Base-by-base conservation (phyloP, 2,329 filamentous ascomycete genomes). In the Byssothecium circinans region DNA sequence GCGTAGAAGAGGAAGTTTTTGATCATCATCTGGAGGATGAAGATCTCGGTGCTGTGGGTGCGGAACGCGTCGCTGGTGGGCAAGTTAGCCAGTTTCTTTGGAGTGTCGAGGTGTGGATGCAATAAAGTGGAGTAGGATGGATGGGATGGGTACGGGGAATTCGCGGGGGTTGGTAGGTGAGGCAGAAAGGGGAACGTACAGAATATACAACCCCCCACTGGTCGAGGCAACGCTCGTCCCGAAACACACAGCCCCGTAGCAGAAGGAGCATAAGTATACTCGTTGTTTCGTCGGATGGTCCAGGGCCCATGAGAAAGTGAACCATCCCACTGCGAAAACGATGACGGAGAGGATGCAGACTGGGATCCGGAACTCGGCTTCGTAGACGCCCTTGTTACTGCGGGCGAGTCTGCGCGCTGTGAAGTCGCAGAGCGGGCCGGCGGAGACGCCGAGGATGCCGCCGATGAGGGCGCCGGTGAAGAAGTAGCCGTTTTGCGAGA, bases 21-120 rank as follows among this genome's bases (percentile, higher is more conserved):
- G 1, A 67, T 52, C 63, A 68, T 68, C 66, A 69, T 69, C 36
- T 69, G 65, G 8, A 69, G 50, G 37, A 68, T 62, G 49, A 69
- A 69, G 12, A 69, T 60, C 38, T 67, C 57, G 3, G 65, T 68
- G 1, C 60, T 51, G 33, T 66, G 56, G 2, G 44, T 50, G 10
- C 58, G 61, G 42, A 68, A 69, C 0, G 63, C 58, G 37, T 69
- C 66, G 5, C 65, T 68, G 33, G 11, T 2, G 29, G 35, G 8
- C 3, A 27, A 11, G 35, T 32, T 30, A 27, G 32, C 17, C 11
- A 12, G 29, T n/a, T n/a, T n/a, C n/a, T n/a, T n/a, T n/a, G n/a
- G n/a, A n/a, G n/a, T n/a, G n/a, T n/a, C n/a, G n/a, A n/a, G n/a
- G n/a, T n/a, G n/a, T n/a, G n/a, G n/a, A n/a, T n/a, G n/a, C n/a